phyloP scores from a whole-genome alignment of 176 grass and related monocot species.

The Cenchrus americanus region DNA sequence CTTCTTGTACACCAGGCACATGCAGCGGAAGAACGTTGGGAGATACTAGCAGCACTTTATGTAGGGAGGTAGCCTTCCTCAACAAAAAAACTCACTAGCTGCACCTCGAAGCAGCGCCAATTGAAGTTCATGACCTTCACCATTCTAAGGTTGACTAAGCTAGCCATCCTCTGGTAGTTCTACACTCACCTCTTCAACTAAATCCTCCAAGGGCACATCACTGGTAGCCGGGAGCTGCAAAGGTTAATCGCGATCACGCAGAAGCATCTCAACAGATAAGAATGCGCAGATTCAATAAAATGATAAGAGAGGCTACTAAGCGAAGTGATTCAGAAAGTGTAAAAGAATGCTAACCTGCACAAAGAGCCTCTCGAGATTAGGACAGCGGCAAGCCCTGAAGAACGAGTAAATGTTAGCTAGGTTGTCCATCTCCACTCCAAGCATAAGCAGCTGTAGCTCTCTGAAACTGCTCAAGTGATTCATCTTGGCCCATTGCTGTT shows the following conservation, averaged over 20 bases:
- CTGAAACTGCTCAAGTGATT: conserved; percentile 49
- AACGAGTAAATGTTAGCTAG: conserved; percentile 51
- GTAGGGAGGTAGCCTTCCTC: background rate
- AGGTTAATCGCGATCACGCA: background rate
- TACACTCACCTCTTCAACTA: background rate
- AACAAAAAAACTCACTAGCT: background rate
- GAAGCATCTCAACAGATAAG: background rate
- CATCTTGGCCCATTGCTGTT: background rate
- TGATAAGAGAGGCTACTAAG: background rate
- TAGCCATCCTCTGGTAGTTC: background rate
- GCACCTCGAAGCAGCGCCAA: background rate
- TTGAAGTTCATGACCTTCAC: conserved; percentile 12
- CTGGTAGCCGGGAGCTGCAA: background rate
- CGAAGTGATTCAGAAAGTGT: background rate
- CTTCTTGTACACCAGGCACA: background rate
- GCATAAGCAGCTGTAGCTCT: conserved; percentile 68
- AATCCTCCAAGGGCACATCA: background rate
- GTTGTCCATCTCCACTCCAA: conserved; percentile 43
- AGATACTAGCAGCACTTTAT: background rate
- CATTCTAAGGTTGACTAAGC: background rate
- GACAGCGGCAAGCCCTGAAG: conserved; percentile 39
- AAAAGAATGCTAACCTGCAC: conserved; percentile 49
- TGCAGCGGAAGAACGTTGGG: background rate
- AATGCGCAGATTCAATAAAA: background rate
- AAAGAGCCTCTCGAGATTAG: conserved; percentile 60